Conservation (phyloP, 768 basidiomycete genomes). For the Kondoa subrosea region DNA sequence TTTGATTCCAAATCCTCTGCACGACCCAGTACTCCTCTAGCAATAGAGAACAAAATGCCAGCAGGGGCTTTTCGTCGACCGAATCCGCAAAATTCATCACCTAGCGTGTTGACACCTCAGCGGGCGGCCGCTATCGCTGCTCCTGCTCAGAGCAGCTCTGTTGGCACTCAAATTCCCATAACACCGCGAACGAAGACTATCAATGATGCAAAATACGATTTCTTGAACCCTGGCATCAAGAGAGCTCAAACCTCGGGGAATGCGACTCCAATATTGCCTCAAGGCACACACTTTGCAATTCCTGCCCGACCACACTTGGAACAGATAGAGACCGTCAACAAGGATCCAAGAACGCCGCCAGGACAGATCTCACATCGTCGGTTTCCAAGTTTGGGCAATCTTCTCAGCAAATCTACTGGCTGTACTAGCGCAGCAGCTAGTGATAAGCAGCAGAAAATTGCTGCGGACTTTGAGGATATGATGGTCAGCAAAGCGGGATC, state of each 20-base stretch:
- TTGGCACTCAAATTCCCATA: neutral
- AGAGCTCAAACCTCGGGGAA: neutral
- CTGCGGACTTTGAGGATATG: slow-evolving; percentile 8
- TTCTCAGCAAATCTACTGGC: neutral
- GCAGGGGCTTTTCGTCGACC: neutral
- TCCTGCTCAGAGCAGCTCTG: neutral
- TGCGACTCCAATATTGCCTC: neutral
- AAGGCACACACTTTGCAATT: neutral
- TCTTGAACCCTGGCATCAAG: neutral
- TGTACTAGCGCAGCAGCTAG: neutral
- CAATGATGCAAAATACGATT: neutral
- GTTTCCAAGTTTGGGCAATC: neutral
- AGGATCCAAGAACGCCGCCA: neutral
- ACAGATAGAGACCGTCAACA: neutral
- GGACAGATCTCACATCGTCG: neutral
- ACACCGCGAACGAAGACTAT: neutral
- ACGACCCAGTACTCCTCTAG: neutral
- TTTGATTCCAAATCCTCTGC: neutral
- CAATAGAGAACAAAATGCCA: neutral
- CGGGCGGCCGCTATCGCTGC: neutral
- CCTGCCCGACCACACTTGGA: too few relatives aligned
- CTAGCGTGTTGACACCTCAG: neutral
- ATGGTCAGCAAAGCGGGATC: too few relatives aligned
- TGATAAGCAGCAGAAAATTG: neutral
- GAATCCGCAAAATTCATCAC: neutral